These are phyloP conservation scores for Lobulomyces angularis DNA, from an alignment of 192 early-diverging fungal species.

Conservation along the genomic window DNA sequence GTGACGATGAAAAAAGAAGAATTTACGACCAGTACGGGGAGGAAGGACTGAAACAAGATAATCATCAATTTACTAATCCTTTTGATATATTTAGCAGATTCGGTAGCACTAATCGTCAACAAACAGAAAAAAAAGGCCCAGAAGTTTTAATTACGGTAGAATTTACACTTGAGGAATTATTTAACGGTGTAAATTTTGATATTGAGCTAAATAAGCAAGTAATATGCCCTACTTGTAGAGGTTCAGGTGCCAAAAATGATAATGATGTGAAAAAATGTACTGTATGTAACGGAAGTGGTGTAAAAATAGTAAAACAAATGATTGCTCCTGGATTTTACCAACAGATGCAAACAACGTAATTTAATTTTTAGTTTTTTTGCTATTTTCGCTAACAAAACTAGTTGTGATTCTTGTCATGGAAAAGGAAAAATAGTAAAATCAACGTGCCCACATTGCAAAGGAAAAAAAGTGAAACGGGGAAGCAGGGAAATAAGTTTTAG, in stretches of 20 bases:
- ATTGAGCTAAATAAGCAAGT: conserved; percentile 90
- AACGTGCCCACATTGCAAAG: conserved; percentile 72
- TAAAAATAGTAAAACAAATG: conserved; percentile 68
- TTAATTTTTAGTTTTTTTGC: conserved; percentile 1
- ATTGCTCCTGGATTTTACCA: conserved; percentile 89
- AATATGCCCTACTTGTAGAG: conserved; percentile 83
- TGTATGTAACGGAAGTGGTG: conserved; percentile 66
- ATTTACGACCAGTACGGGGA: conserved; percentile 92
- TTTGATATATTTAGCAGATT: conserved; percentile 81
- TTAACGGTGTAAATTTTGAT: conserved; percentile 69
- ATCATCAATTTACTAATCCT: conserved; percentile 68
- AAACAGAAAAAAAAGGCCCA: conserved; percentile 72
- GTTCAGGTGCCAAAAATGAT: conserved; percentile 72
- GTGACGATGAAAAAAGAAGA: conserved; percentile 78
- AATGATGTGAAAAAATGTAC: conserved; percentile 77
- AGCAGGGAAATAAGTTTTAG: conserved; percentile 64
- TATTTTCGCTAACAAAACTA: conserved; percentile 5
- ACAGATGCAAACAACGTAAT: conserved; percentile 72
- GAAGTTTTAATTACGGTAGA: conserved; percentile 63
- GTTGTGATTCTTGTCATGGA: conserved; percentile 81
- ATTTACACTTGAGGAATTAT: conserved; percentile 86
- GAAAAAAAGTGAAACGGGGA: conserved; percentile 73
- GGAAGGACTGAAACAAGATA: conserved; percentile 76
- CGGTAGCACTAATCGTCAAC: conserved; percentile 41
- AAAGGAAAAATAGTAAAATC: conserved; percentile 74